These are phyloP conservation scores for Hericium erinaceus DNA, from an alignment of 768 basidiomycete genomes.

Conservation along the genomic window DNA sequence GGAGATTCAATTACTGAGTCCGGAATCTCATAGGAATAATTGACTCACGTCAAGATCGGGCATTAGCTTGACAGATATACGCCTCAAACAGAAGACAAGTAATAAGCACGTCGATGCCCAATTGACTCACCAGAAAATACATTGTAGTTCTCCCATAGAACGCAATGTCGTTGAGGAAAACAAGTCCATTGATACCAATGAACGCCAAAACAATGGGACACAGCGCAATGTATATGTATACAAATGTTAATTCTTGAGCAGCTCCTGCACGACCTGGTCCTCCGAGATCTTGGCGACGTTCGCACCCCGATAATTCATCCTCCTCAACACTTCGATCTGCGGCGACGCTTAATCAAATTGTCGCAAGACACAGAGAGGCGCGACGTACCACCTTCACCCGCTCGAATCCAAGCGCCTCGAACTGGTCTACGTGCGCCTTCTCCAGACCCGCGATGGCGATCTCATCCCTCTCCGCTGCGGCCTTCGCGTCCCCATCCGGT, in stretches of 20 bases:
- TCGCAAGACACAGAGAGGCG: neutral
- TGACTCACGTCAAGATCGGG: neutral
- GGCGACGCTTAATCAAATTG: neutral
- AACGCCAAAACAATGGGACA: neutral
- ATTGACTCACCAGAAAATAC: neutral
- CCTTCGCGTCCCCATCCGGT: neutral
- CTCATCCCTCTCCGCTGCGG: slow-evolving; percentile 27
- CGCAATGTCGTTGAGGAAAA: neutral
- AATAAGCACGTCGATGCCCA: neutral
- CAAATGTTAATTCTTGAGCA: slow-evolving; percentile 47
- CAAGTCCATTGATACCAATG: neutral
- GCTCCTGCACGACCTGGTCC: slow-evolving; percentile 79
- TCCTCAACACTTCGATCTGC: slow-evolving; percentile 81
- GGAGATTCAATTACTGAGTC: too few relatives aligned
- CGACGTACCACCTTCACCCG: slow-evolving; percentile 63
- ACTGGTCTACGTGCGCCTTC: slow-evolving; percentile 73
- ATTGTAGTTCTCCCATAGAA: neutral
- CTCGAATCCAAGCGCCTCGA: slow-evolving; percentile 77
- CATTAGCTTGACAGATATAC: neutral
- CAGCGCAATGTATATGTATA: neutral
- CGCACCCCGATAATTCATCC: slow-evolving; percentile 79
- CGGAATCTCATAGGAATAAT: too few relatives aligned
- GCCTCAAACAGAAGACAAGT: neutral
- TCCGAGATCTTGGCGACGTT: slow-evolving; percentile 76
- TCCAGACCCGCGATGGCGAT: slow-evolving; percentile 75